These are phyloP conservation scores for Trichoderma guizhouense DNA, from an alignment of 2,329 filamentous ascomycete genomes.

Conservation along the genomic window DNA sequence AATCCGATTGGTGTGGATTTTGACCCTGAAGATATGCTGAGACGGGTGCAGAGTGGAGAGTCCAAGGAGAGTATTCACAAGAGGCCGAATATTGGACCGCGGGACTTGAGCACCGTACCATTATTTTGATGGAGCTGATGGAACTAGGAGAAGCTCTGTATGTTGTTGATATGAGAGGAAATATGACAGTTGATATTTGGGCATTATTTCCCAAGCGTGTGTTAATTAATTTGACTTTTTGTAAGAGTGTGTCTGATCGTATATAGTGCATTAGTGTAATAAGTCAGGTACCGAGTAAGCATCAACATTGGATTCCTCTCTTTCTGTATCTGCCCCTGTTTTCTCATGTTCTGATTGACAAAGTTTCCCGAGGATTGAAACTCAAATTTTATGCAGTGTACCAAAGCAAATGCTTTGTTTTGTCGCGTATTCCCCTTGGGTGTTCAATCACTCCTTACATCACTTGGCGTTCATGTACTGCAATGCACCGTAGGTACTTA, in stretches of 20 bases:
- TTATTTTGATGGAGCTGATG: background rate
- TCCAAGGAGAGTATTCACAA: constrained; percentile 2
- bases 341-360: background rate
- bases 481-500: background rate
- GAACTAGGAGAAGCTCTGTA: background rate
- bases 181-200: background rate
- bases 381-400: background rate
- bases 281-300: background rate
- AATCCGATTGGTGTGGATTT: constrained; percentile 34
- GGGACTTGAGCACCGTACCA: background rate
- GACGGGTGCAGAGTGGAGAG: constrained; percentile 12
- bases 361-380: background rate
- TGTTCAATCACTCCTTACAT: background rate
- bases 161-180: background rate
- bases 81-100: constrained; percentile 19
- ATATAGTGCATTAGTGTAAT: background rate
- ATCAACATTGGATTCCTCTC: background rate
- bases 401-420: background rate
- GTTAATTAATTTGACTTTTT: background rate
- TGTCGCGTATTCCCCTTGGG: background rate
- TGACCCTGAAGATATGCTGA: constrained; percentile 13
- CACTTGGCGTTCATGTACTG: background rate
- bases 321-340: background rate
- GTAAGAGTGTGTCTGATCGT: background rate
- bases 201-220: background rate